A percentile compares a stretch with the other conserved stretches of the same genome.
Evolutionary conservation across 495 filamentous ascomycete species (phyloP).

Genomic region (Extremus antarcticus): DNA sequence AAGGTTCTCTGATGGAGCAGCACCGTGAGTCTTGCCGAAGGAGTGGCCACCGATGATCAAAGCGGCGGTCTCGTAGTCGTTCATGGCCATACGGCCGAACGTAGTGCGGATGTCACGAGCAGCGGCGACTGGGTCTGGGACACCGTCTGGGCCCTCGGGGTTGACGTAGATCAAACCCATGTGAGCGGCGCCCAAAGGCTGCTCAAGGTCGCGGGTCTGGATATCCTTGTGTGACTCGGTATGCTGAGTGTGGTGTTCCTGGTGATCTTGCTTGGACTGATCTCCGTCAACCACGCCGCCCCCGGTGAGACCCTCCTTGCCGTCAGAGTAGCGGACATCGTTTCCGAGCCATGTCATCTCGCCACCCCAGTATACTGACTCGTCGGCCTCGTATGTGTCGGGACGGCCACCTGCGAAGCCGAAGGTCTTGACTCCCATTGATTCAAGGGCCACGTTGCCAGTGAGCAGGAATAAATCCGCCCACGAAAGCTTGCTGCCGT

Average conservation of each 20-base stretch:
- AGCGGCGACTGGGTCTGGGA: slow-evolving; percentile 54
- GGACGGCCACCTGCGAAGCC: slow-evolving; percentile 59
- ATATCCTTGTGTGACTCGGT: slow-evolving; percentile 23
- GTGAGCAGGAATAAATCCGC: slow-evolving; percentile 57
- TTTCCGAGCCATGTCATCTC: slow-evolving; percentile 64
- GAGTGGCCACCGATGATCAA: slow-evolving; percentile 64
- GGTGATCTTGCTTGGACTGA: slow-evolving; percentile 37
- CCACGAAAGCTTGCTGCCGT: slow-evolving; percentile 71
- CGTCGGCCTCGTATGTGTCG: slow-evolving; percentile 61
- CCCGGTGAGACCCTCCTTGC: slow-evolving; percentile 34
- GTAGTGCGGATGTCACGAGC: slow-evolving; percentile 58
- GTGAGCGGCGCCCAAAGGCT: slow-evolving; percentile 51
- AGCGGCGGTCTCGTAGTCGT: slow-evolving; percentile 65
- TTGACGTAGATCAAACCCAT: slow-evolving; percentile 74
- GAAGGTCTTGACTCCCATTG: slow-evolving; percentile 62
- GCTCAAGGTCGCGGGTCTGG: slow-evolving; percentile 49
- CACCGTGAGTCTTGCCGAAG: slow-evolving; percentile 68
- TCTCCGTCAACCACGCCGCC: slow-evolving; percentile 39
- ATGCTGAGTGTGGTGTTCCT: slow-evolving; percentile 19
- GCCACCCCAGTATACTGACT: slow-evolving; percentile 63
- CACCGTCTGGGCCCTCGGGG: slow-evolving; percentile 62
- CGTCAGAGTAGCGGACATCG: slow-evolving; percentile 49
- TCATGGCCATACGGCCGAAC: slow-evolving; percentile 67
- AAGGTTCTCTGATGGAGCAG: slow-evolving; percentile 45
- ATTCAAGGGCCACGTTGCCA: slow-evolving; percentile 64